Evolutionary conservation across 2,329 filamentous ascomycete genomes (phyloP).

Genomic region (Teratosphaeria epicoccoides): DNA sequence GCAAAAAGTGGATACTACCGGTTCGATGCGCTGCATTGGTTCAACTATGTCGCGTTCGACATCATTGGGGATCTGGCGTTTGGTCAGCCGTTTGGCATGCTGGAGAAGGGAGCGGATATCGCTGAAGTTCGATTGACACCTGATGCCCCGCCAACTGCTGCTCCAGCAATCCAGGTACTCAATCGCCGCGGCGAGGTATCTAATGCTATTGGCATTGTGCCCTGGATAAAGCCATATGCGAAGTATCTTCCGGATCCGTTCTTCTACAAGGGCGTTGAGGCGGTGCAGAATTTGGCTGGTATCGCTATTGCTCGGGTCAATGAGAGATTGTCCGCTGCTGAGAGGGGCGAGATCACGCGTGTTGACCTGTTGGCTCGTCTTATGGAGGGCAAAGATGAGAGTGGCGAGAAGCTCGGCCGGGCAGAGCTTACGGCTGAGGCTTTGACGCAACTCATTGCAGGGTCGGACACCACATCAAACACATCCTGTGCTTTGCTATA

Average conservation of each 20-base stretch:
- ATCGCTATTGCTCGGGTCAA: slow-evolving; percentile 79
- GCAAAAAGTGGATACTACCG: slow-evolving; percentile 37
- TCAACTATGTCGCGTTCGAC: slow-evolving; percentile 74
- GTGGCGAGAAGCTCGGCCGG: slow-evolving; percentile 61
- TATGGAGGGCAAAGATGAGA: slow-evolving; percentile 77
- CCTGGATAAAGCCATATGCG: slow-evolving; percentile 66
- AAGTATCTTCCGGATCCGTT: slow-evolving; percentile 50
- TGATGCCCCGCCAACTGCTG: slow-evolving; percentile 19
- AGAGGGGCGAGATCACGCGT: slow-evolving; percentile 46
- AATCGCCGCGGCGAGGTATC: slow-evolving; percentile 83
- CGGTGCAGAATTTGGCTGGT: slow-evolving; percentile 64
- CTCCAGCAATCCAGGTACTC: slow-evolving; percentile 67
- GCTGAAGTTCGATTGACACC: slow-evolving; percentile 23
- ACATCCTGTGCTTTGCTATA: slow-evolving; percentile 75
- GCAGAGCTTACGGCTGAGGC: slow-evolving; percentile 81
- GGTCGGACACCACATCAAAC: slow-evolving; percentile 67
- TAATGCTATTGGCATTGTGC: slow-evolving; percentile 61
- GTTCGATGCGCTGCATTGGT: slow-evolving; percentile 57
- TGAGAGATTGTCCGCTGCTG: slow-evolving; percentile 57
- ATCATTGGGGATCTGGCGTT: slow-evolving; percentile 50
- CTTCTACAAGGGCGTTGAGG: slow-evolving; percentile 26
- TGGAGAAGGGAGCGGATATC: slow-evolving; percentile 51
- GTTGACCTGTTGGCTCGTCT: slow-evolving; percentile 72
- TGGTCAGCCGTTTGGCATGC: slow-evolving; percentile 73
- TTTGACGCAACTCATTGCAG: slow-evolving; percentile 76